Conservation (phyloP, 75 land plant genomes). For the Picea glauca region DNA sequence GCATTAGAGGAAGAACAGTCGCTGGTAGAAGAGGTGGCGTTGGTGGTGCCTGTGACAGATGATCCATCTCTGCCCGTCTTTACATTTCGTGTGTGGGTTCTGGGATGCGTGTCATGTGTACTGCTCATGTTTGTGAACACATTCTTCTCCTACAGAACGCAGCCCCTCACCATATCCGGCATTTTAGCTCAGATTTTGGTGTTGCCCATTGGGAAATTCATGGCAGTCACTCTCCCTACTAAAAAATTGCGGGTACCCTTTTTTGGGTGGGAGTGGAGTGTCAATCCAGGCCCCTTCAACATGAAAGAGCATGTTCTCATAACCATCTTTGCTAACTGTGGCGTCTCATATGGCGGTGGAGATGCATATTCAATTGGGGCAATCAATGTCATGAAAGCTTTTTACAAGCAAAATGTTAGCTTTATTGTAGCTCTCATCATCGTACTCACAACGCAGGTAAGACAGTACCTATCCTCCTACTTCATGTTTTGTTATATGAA, state of each 20-base stretch:
- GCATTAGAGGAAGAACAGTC: slow-evolving; percentile 30
- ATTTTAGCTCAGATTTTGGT: slow-evolving; percentile 46
- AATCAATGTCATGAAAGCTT: slow-evolving; percentile 80
- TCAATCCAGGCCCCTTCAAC: slow-evolving; percentile 89
- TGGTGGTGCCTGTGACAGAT: slow-evolving; percentile 47
- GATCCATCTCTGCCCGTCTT: slow-evolving; percentile 51
- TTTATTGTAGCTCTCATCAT: slow-evolving; percentile 57
- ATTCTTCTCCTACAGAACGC: slow-evolving; percentile 54
- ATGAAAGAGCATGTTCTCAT: slow-evolving; percentile 89
- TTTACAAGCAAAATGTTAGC: slow-evolving; percentile 56
- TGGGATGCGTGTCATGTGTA: slow-evolving; percentile 36
- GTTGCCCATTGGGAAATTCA: slow-evolving; percentile 46
- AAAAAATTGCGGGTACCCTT: slow-evolving; percentile 24
- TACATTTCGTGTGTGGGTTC: slow-evolving; percentile 51
- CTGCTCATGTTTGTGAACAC: slow-evolving; percentile 56
- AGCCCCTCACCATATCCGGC: slow-evolving; percentile 44
- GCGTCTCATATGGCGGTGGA: slow-evolving; percentile 53
- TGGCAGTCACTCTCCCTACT: slow-evolving; percentile 49
- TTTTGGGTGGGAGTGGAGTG: slow-evolving; percentile 38
- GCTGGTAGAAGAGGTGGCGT: slow-evolving; percentile 60
- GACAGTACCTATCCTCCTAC: background rate
- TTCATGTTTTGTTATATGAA: background rate
- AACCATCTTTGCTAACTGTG: slow-evolving; percentile 74
- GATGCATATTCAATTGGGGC: slow-evolving; percentile 76
- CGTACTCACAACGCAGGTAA: slow-evolving; percentile 71